These are phyloP conservation scores for Gossypium gossypioides DNA, from an alignment of 441 rosid species.

Conservation along the genomic window DNA sequence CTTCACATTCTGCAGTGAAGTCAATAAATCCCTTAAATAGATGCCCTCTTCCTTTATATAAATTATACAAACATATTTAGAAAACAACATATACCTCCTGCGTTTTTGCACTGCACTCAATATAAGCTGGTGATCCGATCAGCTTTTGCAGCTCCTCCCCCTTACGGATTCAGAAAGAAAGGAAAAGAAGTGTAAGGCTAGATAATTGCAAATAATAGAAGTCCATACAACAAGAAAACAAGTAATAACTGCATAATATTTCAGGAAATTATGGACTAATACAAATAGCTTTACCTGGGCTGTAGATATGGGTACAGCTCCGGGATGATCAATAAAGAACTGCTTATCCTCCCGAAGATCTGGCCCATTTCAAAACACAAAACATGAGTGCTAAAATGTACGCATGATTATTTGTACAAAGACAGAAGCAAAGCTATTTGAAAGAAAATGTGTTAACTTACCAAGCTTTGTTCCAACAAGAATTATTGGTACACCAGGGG, in stretches of 20 bases:
- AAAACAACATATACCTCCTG: constrained; percentile 41
- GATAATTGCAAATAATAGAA: neutral
- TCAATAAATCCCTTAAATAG: constrained; percentile 7
- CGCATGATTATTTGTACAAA: neutral
- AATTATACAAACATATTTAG: neutral
- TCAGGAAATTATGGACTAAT: neutral
- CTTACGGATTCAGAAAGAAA: constrained; percentile 18
- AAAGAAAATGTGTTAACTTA: constrained; percentile 11
- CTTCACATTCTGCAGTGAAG: constrained; percentile 55
- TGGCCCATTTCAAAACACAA: constrained; percentile 23
- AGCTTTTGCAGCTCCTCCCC: constrained; percentile 69
- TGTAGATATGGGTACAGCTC: constrained; percentile 61
- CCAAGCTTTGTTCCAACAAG: constrained; percentile 69
- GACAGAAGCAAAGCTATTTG: neutral
- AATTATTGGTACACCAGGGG: constrained; percentile 55
- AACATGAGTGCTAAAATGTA: neutral
- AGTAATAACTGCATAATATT: neutral
- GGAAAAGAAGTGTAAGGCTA: neutral
- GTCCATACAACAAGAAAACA: neutral
- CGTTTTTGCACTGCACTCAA: constrained; percentile 64
- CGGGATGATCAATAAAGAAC: constrained; percentile 61
- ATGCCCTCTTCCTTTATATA: neutral
- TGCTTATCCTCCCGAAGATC: constrained; percentile 78
- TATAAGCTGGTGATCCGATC: constrained; percentile 60
- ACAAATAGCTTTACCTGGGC: constrained; percentile 37